Percentiles rank a stretch among this genome's conserved stretches.
phyloP scores from a whole-genome alignment of 495 filamentous ascomycete species.

The Talaromyces nanjingensis region DNA sequence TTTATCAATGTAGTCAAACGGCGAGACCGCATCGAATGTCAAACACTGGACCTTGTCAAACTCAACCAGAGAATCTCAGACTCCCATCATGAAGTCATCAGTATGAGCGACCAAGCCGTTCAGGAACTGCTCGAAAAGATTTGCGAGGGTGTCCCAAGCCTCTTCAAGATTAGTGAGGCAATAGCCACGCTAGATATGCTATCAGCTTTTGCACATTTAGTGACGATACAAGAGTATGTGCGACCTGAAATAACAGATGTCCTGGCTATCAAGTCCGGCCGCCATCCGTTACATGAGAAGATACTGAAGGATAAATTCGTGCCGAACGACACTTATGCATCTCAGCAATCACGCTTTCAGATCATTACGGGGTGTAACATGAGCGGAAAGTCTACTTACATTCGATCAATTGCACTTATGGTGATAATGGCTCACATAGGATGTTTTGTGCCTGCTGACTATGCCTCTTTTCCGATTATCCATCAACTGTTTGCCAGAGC shows the following conservation, averaged over 20 bases:
- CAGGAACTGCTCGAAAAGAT: constrained; percentile 62
- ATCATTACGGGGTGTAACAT: constrained; percentile 97
- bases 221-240: constrained; percentile 71
- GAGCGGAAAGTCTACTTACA: constrained; percentile 98
- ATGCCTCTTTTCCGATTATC: constrained; percentile 73
- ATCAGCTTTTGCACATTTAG: constrained; percentile 71
- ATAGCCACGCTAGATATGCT: constrained; percentile 93
- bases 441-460: constrained; percentile 80
- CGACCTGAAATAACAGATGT: constrained; percentile 69
- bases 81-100: constrained; percentile 71
- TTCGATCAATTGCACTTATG: constrained; percentile 76
- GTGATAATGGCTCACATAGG: constrained; percentile 91
- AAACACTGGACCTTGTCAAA: constrained; percentile 77
- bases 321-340: constrained; percentile 85
- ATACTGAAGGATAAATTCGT: constrained; percentile 61
- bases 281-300: constrained; percentile 80
- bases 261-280: constrained; percentile 70
- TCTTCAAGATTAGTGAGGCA: constrained; percentile 77
- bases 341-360: constrained; percentile 70
- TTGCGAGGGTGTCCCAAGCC: constrained; percentile 54
- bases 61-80: constrained; percentile 68
- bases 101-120: constrained; percentile 63
- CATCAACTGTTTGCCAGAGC: constrained; percentile 82
- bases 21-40: constrained; percentile 71
- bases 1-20: constrained; percentile 73